These are phyloP conservation scores for Piper betle DNA, from an alignment of 164 flowering plant species.

Conservation along the genomic window DNA sequence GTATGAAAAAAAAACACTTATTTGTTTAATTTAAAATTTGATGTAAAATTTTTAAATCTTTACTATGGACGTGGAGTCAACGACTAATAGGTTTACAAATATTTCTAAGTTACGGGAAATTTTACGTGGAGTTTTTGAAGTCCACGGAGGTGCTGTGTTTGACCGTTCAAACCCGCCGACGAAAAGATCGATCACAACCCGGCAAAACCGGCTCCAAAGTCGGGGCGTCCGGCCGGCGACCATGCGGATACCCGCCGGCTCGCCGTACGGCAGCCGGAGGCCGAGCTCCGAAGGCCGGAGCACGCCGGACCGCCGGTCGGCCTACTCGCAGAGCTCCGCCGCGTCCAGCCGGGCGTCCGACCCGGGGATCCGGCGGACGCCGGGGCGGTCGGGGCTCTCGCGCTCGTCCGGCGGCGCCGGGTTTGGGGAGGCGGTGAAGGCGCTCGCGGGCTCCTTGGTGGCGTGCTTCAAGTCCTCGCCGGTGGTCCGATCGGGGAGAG, in stretches of 20 bases:
- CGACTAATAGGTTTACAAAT: too few species aligned
- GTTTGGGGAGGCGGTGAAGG: not conserved
- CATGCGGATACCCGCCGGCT: not conserved
- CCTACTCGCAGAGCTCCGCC: not conserved
- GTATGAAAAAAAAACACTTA: too few species aligned
- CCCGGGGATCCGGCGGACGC: not conserved
- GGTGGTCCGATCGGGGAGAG: not conserved
- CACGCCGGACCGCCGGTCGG: slow-evolving; percentile 4
- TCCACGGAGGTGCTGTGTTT: too few species aligned
- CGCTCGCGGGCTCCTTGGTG: not conserved
- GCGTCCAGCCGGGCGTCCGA: slow-evolving; percentile 1
- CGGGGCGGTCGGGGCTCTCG: slow-evolving; percentile 1
- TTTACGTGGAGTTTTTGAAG: too few species aligned
- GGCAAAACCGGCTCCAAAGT: too few species aligned
- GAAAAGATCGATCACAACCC: too few species aligned
- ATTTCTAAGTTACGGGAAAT: too few species aligned
- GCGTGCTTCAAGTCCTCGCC: not conserved
- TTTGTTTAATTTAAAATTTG: too few species aligned
- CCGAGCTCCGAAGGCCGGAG: slow-evolving; percentile 1
- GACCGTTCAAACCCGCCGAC: too few species aligned
- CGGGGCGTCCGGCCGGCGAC: too few species aligned
- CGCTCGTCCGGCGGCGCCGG: not conserved
- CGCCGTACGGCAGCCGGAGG: slow-evolving; percentile 2
- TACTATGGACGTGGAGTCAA: too few species aligned
- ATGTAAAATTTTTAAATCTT: too few species aligned